Evolutionary conservation across 2,329 filamentous ascomycete species (phyloP).

Genomic region (Colletotrichum sp.): DNA sequence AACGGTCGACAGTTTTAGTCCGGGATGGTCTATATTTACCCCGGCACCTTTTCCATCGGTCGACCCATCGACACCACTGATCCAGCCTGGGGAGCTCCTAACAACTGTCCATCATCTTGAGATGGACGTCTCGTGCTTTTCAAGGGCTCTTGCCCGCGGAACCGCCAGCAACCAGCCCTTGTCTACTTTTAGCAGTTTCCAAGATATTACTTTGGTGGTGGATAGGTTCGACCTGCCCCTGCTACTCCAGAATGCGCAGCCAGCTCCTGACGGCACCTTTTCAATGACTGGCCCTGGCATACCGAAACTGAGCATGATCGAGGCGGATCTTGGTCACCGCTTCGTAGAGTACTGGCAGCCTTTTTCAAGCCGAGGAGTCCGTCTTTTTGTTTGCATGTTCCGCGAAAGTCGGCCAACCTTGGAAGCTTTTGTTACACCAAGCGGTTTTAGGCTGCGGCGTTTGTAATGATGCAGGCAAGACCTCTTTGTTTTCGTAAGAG

Average conservation of each 20-base stretch:
- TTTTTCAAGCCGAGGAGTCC: background rate
- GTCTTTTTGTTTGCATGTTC: background rate
- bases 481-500: accelerated
- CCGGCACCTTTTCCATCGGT: background rate
- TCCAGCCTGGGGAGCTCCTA: background rate
- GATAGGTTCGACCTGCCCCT: background rate
- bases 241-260: background rate
- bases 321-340: background rate
- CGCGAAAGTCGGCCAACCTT: accelerated
- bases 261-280: background rate
- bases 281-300: background rate
- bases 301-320: background rate
- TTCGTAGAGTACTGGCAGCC: background rate
- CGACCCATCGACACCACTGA: background rate
- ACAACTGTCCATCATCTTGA: background rate
- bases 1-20: background rate
- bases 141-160: background rate
- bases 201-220: background rate
- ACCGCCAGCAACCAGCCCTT: background rate
- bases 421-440: background rate
- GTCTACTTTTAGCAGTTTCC: background rate
- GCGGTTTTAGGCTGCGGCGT: background rate
- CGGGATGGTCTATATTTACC: background rate
- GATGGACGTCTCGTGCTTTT: background rate
- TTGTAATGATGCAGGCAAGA: background rate